Evolutionary conservation across 2,329 filamentous ascomycete species (phyloP), one percentile per base, ranked within the genome.

Genomic region (Colletotrichum agaves): DNA sequence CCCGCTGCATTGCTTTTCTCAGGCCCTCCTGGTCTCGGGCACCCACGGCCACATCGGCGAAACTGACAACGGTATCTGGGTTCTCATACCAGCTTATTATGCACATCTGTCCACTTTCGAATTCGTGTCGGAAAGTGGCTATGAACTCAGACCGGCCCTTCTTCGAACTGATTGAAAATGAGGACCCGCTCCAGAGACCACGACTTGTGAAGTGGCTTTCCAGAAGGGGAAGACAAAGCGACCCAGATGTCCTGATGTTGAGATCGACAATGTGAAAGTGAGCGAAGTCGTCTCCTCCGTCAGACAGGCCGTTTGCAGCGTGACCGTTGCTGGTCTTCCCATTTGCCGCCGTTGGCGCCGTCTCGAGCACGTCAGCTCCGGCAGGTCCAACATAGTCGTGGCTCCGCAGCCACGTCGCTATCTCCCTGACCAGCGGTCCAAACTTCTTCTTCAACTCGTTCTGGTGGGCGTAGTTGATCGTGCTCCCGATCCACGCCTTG

Each of bases 41-140:
- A 1, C 76, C 76, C 4, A 78, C 68, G 15, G 74, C 76, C 4
- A 79, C 70, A 59, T 78, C 75, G 8, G 71, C 75, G 37, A 78
- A 61, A 47, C 77, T 77, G 19, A 60, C 60, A 0, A 70, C 66
- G 13, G 61, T 72, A n/a, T 71, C 71, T 3, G 59, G 55, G 52
- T 78, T 75, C 61, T 78, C 76, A 33, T 74, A 77, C 76, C 77
- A 78, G 44, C 74, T 76, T 56, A 78, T 15, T 39, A 76, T 72
- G 17, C 75, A 71, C 73, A 79, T 75, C 19, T 64, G 66, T 3
- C 76, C 76, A 1, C 69, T 31, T 53, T 71, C 69, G 21, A 78
- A 75, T 33, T 73, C 72, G 5, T 57, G 17, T 17, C 43, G 63
- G 59, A 76, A 78, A 33, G 57, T 57, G 21, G 70, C 58, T 2